phyloP scores from a whole-genome alignment of 2,329 filamentous ascomycete genomes.

The Ilyonectria destructans region DNA sequence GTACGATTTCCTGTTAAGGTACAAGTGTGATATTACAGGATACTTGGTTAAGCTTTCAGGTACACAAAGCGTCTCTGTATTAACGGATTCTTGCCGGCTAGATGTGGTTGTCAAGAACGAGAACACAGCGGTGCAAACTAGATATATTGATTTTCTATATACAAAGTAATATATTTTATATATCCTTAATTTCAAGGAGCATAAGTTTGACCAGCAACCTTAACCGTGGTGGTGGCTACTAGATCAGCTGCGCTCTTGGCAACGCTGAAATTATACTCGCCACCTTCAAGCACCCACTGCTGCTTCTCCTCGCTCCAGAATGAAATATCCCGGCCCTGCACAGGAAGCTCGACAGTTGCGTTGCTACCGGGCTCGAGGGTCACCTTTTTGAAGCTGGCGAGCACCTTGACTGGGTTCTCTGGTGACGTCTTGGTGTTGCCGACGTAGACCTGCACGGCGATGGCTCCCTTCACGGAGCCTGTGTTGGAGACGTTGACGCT shows the following conservation, averaged over 20 bases:
- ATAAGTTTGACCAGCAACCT: not conserved
- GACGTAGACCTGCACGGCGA: constrained; percentile 71
- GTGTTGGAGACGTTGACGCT: constrained; percentile 71
- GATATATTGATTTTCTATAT: no score
- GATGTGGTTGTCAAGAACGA: no score
- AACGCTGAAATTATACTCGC: constrained; percentile 35
- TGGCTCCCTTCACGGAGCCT: constrained; percentile 64
- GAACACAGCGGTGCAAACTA: no score
- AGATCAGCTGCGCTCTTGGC: constrained; percentile 32
- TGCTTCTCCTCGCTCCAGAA: constrained; percentile 18
- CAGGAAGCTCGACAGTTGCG: constrained; percentile 22
- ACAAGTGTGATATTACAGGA: no score
- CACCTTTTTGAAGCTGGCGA: constrained; percentile 49
- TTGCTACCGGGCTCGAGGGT: constrained; percentile 27
- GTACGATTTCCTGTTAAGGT: no score
- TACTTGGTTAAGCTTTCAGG: no score
- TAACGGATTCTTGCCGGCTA: no score
- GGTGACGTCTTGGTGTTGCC: constrained; percentile 25
- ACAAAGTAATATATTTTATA: not conserved
- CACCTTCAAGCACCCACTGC: constrained; percentile 32
- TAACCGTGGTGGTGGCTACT: constrained; percentile 6
- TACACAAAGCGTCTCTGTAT: no score
- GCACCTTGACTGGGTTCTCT: constrained; percentile 44
- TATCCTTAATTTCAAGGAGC: not conserved
- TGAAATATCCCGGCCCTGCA: constrained; percentile 21